Evolutionary conservation across 805 yeast genomes (phyloP).

Genomic region (Candida yuanshanica): DNA sequence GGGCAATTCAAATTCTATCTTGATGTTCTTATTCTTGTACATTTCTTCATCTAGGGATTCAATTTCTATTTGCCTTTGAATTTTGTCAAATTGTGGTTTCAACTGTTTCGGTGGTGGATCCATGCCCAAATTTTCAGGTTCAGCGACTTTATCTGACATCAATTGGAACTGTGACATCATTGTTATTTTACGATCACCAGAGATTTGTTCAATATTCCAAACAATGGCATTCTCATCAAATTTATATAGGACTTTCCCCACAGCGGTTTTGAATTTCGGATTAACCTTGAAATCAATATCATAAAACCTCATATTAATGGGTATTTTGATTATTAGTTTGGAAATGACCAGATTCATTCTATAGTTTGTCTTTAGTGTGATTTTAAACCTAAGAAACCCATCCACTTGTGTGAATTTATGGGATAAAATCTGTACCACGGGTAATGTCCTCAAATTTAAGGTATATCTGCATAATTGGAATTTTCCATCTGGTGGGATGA

Average conservation of each 20-base stretch:
- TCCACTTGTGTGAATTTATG: neutral
- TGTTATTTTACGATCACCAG: conserved; percentile 49
- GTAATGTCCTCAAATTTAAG: conserved; percentile 33
- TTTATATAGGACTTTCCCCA: conserved; percentile 67
- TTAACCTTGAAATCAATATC: conserved; percentile 39
- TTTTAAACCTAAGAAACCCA: conserved; percentile 4
- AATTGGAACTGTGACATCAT: conserved; percentile 52
- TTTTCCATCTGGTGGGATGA: conserved; percentile 88
- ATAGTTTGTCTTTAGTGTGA: conserved; percentile 49
- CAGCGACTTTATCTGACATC: conserved; percentile 10
- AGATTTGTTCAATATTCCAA: conserved; percentile 67
- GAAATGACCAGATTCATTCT: conserved; percentile 58
- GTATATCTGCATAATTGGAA: conserved; percentile 49
- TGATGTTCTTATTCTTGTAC: conserved; percentile 28
- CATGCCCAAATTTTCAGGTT: conserved; percentile 13
- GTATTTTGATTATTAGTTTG: conserved; percentile 53
- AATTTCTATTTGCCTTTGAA: conserved; percentile 6
- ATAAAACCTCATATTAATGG: conserved; percentile 42
- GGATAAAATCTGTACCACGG: conserved; percentile 1
- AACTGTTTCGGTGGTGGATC: conserved; percentile 23
- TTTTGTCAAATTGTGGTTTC: conserved; percentile 19
- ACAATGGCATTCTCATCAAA: conserved; percentile 63
- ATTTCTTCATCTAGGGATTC: neutral
- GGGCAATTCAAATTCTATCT: conserved; percentile 58
- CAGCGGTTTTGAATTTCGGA: conserved; percentile 64